phyloP scores from a whole-genome alignment of 129 eudicot genomes.

The Calendula officinalis region DNA sequence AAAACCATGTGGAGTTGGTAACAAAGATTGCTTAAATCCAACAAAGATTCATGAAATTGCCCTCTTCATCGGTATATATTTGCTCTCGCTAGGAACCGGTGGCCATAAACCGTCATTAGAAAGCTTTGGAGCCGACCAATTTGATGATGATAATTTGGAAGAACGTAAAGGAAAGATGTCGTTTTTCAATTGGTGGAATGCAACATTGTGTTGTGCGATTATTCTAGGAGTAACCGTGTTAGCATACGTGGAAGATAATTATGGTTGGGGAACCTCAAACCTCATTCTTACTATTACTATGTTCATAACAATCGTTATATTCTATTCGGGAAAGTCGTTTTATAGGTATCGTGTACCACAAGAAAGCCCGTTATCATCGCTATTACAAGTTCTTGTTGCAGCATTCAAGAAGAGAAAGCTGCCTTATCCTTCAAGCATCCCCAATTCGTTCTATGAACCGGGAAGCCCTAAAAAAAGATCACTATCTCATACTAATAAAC shows the following conservation, averaged over 20 bases:
- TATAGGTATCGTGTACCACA: conserved; percentile 42
- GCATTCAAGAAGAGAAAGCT: conserved; percentile 53
- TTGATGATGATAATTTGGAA: conserved; percentile 46
- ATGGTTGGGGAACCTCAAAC: conserved; percentile 52
- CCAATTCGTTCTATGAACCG: conserved; percentile 42
- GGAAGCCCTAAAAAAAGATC: conserved; percentile 30
- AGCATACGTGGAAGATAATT: conserved; percentile 52
- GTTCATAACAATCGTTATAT: conserved; percentile 33
- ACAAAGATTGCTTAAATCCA: conserved; percentile 18
- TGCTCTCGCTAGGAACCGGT: conserved; percentile 53
- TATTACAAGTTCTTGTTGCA: conserved; percentile 59
- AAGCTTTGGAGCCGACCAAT: conserved; percentile 81
- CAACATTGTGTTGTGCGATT: conserved; percentile 51
- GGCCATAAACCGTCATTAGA: conserved; percentile 66
- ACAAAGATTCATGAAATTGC: conserved; percentile 36
- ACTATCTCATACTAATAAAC: conserved; percentile 47
- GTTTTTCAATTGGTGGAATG: conserved; percentile 75
- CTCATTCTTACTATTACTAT: conserved; percentile 35
- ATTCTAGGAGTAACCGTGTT: conserved; percentile 55
- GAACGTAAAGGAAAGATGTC: conserved; percentile 57
- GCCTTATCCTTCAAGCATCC: conserved; percentile 29
- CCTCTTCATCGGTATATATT: conserved; percentile 54
- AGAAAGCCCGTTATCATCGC: conserved; percentile 55
- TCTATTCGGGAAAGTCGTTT: conserved; percentile 41
- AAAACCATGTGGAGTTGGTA: conserved; percentile 34